Base-by-base conservation (phyloP, 2,329 filamentous ascomycete species). In the Claviceps humidiphila region DNA sequence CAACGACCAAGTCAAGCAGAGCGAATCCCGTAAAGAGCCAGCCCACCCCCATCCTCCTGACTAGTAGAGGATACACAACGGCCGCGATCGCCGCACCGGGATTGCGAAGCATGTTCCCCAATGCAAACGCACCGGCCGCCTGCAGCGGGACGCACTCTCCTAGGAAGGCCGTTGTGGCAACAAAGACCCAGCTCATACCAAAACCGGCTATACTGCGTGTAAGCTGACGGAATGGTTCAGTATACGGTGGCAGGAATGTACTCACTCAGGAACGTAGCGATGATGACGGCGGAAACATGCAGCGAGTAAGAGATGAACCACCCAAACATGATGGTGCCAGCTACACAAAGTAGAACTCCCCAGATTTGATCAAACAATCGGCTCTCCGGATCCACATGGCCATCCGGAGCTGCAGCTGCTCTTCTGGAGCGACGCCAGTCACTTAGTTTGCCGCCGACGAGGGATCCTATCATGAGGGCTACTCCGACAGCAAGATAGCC, bases 101-200 rank as follows among this genome's bases (percentile, higher is more conserved):
- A 50, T 71, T 72, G 2, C 69, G 64, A 34, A 71, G 60, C 55
- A 71, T 61, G 48, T 68, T 67, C 4, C 63, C 66, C 6, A 72
- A 59, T 0, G 70, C 70, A 45, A 72, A 68, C 7, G 69, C 60
- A 17, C 63, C 66, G 3, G 70, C 70, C 16, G 69, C 66, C 47
- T 68, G 66, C 44, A 64, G 57, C 11, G 66, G 64, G 2, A 66
- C 63, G 51, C 65, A 70, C 53, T 71, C 67, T 13, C 69, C 71
- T 42, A 70, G 63, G 54, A 69, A 72, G 1, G 67, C 66, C 0
- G 68, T 70, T 22, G 63, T 70, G 2, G 68, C 65, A 17, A 72
- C 66, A 53, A 72, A 70, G 44, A 71, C 68, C 55, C 69, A 68
- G 6, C 67, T 67, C 53, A 68, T 66, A 6, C 68, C 68, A 38